Conservation (phyloP, 1,139 yeast genomes). For the Protomyces gravidus region DNA sequence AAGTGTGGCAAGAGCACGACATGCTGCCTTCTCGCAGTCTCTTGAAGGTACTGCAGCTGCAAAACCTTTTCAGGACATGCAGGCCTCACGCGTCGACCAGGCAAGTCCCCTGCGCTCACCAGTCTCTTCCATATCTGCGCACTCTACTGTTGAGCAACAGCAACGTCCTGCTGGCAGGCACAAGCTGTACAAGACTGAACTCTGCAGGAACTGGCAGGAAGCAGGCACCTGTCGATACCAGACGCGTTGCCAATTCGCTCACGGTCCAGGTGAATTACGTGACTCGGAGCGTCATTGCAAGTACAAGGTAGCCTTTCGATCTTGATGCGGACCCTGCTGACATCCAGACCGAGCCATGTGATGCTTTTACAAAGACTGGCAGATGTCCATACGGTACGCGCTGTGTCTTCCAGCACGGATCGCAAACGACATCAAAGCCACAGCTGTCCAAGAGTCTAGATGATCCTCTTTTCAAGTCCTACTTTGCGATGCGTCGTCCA, state of each 20-base stretch:
- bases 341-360: slow-evolving; percentile 28
- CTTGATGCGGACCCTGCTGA: slow-evolving; percentile 2
- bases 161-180: neutral
- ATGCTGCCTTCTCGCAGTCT: neutral
- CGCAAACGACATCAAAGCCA: too few species aligned
- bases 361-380: slow-evolving; percentile 16
- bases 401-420: slow-evolving; percentile 29
- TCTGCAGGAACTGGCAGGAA: slow-evolving; percentile 27
- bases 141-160: too few species aligned
- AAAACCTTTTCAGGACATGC: neutral
- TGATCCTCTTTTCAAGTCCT: too few species aligned
- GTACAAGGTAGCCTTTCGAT: neutral
- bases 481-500: neutral
- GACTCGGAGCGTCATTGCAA: slow-evolving; percentile 13
- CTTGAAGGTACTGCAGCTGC: neutral
- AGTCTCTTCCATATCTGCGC: neutral
- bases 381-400: slow-evolving; percentile 29
- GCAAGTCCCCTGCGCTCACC: neutral
- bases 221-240: slow-evolving; percentile 28
- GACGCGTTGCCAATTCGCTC: slow-evolving; percentile 29
- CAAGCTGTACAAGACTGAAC: slow-evolving; percentile 27
- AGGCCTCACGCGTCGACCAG: neutral
- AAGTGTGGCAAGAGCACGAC: neutral
- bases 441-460: neutral
- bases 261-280: slow-evolving; percentile 21